Evolutionary conservation across 176 grass and related monocot species (phyloP).

Genomic region (Avena eriantha): DNA sequence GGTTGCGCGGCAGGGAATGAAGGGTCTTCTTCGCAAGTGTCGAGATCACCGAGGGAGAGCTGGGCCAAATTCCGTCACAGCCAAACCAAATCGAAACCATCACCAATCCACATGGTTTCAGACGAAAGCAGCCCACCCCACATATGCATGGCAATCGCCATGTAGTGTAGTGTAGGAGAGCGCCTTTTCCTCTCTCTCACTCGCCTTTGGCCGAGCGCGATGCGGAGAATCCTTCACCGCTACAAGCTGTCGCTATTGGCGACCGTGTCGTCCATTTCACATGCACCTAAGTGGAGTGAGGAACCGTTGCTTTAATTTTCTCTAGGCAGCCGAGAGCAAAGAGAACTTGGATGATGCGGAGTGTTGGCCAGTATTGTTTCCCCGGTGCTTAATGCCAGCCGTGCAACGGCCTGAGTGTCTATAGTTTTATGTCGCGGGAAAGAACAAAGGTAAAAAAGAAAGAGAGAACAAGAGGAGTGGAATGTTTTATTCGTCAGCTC

Average conservation of each 20-base stretch:
- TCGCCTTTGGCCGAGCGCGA: slow-evolving; percentile 13
- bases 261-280: slow-evolving; percentile 44
- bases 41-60: not conserved
- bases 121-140: not conserved
- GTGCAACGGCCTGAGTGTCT: not conserved
- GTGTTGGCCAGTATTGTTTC: slow-evolving; percentile 43
- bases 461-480: not conserved
- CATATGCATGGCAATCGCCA: not conserved
- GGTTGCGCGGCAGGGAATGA: not conserved
- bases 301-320: slow-evolving; percentile 33
- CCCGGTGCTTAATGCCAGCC: slow-evolving; percentile 29
- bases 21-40: not conserved
- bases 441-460: not conserved
- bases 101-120: slow-evolving; percentile 36
- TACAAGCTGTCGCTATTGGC: slow-evolving; percentile 43
- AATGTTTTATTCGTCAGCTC: slow-evolving; percentile 46
- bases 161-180: not conserved
- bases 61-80: slow-evolving; percentile 20
- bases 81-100: slow-evolving; percentile 15
- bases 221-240: slow-evolving; percentile 35
- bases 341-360: slow-evolving; percentile 28
- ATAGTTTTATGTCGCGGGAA: slow-evolving; percentile 38
- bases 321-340: not conserved
- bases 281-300: slow-evolving; percentile 27
- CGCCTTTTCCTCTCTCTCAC: not conserved